These are phyloP conservation scores for Hanseniaspora meyeri DNA, from an alignment of 805 yeast species.

Conservation along the genomic window DNA sequence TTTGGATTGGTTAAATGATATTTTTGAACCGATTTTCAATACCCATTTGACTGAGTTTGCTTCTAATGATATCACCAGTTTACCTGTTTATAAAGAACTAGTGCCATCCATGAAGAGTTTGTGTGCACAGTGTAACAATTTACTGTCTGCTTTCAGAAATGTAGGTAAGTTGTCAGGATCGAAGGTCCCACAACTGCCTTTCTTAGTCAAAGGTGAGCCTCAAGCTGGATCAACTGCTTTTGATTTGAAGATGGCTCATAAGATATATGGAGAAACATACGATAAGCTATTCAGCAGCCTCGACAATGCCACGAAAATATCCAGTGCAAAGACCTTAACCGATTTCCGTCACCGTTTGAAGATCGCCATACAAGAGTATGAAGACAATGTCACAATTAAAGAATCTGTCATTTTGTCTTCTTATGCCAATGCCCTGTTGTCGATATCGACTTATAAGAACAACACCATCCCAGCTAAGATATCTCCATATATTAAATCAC, in stretches of 20 bases:
- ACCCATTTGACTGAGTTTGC: background rate
- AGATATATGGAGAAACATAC: conserved; percentile 50
- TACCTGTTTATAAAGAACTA: conserved; percentile 44
- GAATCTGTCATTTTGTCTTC: conserved; percentile 54
- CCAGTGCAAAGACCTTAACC: conserved; percentile 59
- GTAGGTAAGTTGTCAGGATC: conserved; percentile 59
- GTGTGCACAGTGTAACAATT: conserved; percentile 74
- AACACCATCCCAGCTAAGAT: conserved; percentile 62
- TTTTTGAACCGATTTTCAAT: conserved; percentile 37
- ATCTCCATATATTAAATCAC: conserved; percentile 73
- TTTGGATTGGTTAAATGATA: conserved; percentile 15
- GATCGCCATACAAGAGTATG: conserved; percentile 58
- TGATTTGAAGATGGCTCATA: conserved; percentile 63
- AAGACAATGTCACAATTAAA: conserved; percentile 38
- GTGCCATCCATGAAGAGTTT: conserved; percentile 77
- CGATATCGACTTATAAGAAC: background rate
- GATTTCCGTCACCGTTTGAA: conserved; percentile 62
- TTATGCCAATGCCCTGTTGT: conserved; percentile 60
- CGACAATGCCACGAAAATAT: conserved; percentile 56
- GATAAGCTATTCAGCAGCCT: conserved; percentile 51
- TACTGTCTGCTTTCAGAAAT: conserved; percentile 65
- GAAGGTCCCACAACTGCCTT: conserved; percentile 70
- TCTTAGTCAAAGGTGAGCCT: conserved; percentile 83
- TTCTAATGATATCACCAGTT: background rate
- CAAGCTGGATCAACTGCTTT: conserved; percentile 94